Evolutionary conservation across 495 filamentous ascomycete genomes (phyloP).

Genomic region (Penicillium samsonianum): DNA sequence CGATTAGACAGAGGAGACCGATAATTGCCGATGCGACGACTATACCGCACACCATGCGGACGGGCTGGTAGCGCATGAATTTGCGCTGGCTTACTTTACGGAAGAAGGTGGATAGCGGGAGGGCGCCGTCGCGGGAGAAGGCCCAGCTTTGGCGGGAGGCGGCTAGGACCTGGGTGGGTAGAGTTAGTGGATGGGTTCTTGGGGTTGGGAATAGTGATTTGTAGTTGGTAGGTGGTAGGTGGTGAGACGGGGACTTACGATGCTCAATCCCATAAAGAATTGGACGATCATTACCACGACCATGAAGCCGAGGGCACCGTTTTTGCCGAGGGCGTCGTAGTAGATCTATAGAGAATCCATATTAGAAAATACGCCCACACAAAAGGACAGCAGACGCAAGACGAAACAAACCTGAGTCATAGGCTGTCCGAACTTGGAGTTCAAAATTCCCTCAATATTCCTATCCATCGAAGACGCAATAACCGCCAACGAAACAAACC

Average conservation of each 20-base stretch:
- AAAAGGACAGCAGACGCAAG: neutral
- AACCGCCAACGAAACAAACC: conserved; percentile 55
- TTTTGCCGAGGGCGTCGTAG: conserved; percentile 48
- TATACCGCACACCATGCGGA: conserved; percentile 63
- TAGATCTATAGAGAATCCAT: conserved; percentile 32
- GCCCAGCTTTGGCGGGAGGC: conserved; percentile 61
- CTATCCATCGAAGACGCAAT: conserved; percentile 44
- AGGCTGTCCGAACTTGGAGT: conserved; percentile 43
- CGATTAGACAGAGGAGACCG: conserved; percentile 61
- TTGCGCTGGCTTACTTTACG: conserved; percentile 52
- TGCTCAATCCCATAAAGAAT: conserved; percentile 48
- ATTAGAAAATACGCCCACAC: neutral
- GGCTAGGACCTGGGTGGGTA: conserved; percentile 48
- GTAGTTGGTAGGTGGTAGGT: neutral
- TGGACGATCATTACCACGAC: conserved; percentile 43
- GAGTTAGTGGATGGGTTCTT: neutral
- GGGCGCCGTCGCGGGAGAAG: conserved; percentile 60
- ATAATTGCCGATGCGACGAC: conserved; percentile 53
- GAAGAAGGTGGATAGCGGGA: conserved; percentile 64
- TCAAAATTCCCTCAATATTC: conserved; percentile 36
- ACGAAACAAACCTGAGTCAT: conserved; percentile 43
- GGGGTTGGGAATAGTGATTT: too few relatives aligned
- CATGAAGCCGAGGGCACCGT: conserved; percentile 50
- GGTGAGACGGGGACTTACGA: conserved; percentile 26
- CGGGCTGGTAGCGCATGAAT: conserved; percentile 58